Conservation (phyloP, 1,139 yeast genomes). For the Spencermartinsiella ligniputridi region DNA sequence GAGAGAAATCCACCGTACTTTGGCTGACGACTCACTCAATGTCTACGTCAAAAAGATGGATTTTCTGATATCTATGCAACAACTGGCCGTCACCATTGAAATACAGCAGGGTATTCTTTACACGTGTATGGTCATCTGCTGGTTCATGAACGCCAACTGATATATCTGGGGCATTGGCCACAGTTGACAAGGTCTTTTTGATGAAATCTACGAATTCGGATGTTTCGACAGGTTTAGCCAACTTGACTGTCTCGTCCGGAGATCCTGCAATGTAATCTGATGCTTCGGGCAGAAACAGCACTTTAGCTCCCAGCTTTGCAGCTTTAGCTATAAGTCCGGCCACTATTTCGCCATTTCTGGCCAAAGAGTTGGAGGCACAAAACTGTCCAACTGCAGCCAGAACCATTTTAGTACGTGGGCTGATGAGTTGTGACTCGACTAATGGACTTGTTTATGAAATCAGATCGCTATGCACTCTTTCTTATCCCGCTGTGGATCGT, state of each 20-base stretch:
- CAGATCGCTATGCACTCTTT: no score
- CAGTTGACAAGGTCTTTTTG: slow-evolving; percentile 41
- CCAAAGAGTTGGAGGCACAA: slow-evolving; percentile 63
- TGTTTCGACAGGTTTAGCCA: slow-evolving; percentile 50
- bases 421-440: no score
- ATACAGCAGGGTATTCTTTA: slow-evolving; percentile 70
- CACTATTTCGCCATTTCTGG: slow-evolving; percentile 56
- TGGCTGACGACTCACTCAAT: slow-evolving; percentile 60
- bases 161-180: slow-evolving; percentile 37
- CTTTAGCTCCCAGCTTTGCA: slow-evolving; percentile 50
- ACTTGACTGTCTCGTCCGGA: slow-evolving; percentile 56
- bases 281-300: slow-evolving; percentile 88
- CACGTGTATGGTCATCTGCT: slow-evolving; percentile 39
- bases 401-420: no score
- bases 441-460: no score
- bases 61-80: slow-evolving; percentile 66
- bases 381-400: slow-evolving; percentile 83
- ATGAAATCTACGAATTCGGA: slow-evolving; percentile 49
- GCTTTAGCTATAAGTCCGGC: slow-evolving; percentile 60
- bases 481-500: no score
- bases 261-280: slow-evolving; percentile 77
- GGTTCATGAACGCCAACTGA: slow-evolving; percentile 88
- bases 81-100: slow-evolving; percentile 61
- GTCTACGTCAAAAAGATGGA: slow-evolving; percentile 87
- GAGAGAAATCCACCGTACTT: background rate